phyloP scores from a whole-genome alignment of 176 grass and related monocot genomes.

The Rhynchospora breviuscula region DNA sequence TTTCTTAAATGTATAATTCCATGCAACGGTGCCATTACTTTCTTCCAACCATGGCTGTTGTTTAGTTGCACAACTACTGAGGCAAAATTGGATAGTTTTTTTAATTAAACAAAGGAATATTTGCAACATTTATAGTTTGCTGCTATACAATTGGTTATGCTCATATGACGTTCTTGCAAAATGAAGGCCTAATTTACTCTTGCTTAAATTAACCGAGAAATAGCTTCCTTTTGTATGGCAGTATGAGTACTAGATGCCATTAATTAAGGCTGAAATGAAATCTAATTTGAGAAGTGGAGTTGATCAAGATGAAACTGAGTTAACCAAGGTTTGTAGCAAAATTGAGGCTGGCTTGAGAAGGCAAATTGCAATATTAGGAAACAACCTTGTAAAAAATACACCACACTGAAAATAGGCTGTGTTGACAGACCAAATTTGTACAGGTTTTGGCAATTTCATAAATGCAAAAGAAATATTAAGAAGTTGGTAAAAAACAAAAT shows the following conservation, averaged over 20 bases:
- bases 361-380: slow-evolving; percentile 6
- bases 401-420: neutral
- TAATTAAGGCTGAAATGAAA: neutral
- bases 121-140: neutral
- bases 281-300: neutral
- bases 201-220: neutral
- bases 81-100: neutral
- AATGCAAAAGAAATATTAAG: neutral
- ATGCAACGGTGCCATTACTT: neutral
- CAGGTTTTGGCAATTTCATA: neutral
- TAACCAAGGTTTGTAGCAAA: neutral
- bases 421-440: neutral
- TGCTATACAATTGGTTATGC: neutral
- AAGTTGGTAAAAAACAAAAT: neutral
- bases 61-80: neutral
- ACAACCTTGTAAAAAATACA: neutral
- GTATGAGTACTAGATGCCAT: neutral
- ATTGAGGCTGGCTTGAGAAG: neutral
- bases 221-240: neutral
- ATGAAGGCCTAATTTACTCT: neutral
- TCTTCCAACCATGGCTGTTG: neutral
- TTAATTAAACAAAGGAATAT: neutral
- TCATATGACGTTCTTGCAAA: neutral
- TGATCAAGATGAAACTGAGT: neutral
- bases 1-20: neutral